Evolutionary conservation across 2,329 filamentous ascomycete genomes (phyloP).

Genomic region (Achaetomium macrosporum): DNA sequence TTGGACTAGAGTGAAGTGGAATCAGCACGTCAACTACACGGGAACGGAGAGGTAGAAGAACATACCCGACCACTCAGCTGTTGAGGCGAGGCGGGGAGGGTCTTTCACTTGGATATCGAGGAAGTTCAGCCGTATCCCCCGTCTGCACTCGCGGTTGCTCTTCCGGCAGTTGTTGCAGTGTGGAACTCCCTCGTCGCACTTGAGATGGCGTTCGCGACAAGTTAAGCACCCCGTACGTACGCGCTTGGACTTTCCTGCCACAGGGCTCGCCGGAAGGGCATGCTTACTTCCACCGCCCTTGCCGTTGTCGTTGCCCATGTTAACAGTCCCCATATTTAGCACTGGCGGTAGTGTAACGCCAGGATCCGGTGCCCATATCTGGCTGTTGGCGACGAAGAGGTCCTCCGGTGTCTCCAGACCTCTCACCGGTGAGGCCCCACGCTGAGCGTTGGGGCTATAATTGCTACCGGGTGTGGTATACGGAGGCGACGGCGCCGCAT

Average conservation of each 20-base stretch:
- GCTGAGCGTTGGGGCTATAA: slow-evolving; percentile 19
- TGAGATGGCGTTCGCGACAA: slow-evolving; percentile 81
- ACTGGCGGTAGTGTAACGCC: not conserved
- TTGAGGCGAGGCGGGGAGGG: slow-evolving; percentile 57
- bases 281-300: slow-evolving; percentile 5
- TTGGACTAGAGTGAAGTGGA: slow-evolving; percentile 43
- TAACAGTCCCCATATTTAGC: not conserved
- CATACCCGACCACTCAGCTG: slow-evolving; percentile 59
- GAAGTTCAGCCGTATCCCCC: slow-evolving; percentile 84
- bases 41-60: slow-evolving; percentile 6
- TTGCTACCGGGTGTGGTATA: slow-evolving; percentile 27
- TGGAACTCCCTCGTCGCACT: slow-evolving; percentile 72
- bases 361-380: not conserved
- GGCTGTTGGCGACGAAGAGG: not conserved
- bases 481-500: slow-evolving; percentile 26
- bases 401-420: slow-evolving; percentile 20
- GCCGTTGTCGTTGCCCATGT: not conserved
- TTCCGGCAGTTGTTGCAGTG: slow-evolving; percentile 76
- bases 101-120: slow-evolving; percentile 73
- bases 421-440: slow-evolving; percentile 26
- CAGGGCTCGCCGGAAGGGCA: slow-evolving; percentile 11
- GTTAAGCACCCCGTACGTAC: slow-evolving; percentile 88
- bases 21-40: slow-evolving; percentile 10
- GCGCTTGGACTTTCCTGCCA: slow-evolving; percentile 62
- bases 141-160: slow-evolving; percentile 77